Evolutionary conservation across 2,329 filamentous ascomycete species (phyloP).

Genomic region (Sclerotinia nivalis): DNA sequence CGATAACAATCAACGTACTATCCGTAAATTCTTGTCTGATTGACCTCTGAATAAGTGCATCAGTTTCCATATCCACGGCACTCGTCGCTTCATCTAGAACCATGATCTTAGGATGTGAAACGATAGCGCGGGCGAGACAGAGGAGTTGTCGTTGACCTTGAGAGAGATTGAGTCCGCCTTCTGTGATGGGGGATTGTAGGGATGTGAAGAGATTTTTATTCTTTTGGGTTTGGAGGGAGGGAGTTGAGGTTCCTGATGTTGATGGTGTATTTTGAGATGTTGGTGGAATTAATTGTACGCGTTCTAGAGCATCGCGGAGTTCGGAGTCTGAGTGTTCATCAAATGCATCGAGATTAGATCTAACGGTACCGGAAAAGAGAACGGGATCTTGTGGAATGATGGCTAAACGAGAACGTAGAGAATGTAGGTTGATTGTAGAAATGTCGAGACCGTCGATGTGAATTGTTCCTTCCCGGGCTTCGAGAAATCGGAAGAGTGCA

Average conservation of each 20-base stretch:
- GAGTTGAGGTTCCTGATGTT: constrained; percentile 41
- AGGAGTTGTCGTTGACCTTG: constrained; percentile 77
- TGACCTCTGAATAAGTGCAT: constrained; percentile 69
- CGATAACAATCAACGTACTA: constrained; percentile 71
- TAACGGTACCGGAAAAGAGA: constrained; percentile 75
- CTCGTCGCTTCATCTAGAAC: constrained; percentile 79
- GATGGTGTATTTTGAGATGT: constrained; percentile 40
- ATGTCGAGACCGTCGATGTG: constrained; percentile 74
- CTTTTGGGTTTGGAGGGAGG: constrained; percentile 38
- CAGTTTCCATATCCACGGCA: constrained; percentile 76
- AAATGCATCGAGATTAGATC: constrained; percentile 77
- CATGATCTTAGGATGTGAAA: constrained; percentile 72
- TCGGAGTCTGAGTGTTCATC: constrained; percentile 67
- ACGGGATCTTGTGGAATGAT: constrained; percentile 85
- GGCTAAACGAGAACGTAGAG: constrained; percentile 70
- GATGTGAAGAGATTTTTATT: constrained; percentile 68
- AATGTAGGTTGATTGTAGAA: constrained; percentile 67
- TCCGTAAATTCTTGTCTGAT: constrained; percentile 72
- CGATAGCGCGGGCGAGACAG: constrained; percentile 72
- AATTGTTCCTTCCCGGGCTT: constrained; percentile 65
- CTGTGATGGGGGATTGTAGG: constrained; percentile 63
- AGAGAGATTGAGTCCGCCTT: constrained; percentile 72
- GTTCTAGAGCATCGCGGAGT: constrained; percentile 66
- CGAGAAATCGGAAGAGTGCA: constrained; percentile 76
- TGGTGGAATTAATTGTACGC: constrained; percentile 60